phyloP scores from a whole-genome alignment of 352 stramenopile species.

The Globisporangium alternatum region DNA sequence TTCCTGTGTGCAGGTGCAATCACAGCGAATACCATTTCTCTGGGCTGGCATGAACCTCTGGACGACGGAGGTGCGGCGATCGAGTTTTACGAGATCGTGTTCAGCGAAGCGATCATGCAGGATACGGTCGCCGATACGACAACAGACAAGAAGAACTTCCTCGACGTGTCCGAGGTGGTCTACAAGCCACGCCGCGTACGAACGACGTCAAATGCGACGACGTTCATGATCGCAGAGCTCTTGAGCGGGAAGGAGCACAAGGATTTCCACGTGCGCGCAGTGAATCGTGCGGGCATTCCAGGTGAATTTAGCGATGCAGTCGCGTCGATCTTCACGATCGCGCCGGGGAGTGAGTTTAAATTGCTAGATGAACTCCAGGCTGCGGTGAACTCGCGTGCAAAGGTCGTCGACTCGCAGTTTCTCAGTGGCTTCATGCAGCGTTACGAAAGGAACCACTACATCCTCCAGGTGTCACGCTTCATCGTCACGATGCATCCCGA shows the following conservation, averaged over 20 bases:
- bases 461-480: conserved; percentile 58
- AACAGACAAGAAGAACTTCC: conserved; percentile 30
- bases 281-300: conserved; percentile 54
- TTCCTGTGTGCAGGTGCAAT: conserved; percentile 49
- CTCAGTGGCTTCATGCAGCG: conserved; percentile 82
- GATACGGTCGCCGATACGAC: conserved; percentile 28
- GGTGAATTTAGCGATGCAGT: conserved; percentile 47
- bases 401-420: conserved; percentile 71
- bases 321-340: conserved; percentile 60
- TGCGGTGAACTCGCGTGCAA: conserved; percentile 67
- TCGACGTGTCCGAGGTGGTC: conserved; percentile 55
- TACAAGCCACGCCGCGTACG: conserved; percentile 55
- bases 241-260: conserved; percentile 66
- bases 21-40: conserved; percentile 58
- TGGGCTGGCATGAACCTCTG: conserved; percentile 59
- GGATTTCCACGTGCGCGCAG: conserved; percentile 57
- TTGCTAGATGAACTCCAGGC: conserved; percentile 76
- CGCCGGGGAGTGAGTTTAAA: conserved; percentile 58
- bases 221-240: conserved; percentile 41
- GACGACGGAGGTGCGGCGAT: conserved; percentile 57
- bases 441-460: conserved; percentile 70
- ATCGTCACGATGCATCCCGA: conserved; percentile 57
- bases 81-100: conserved; percentile 66
- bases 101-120: conserved; percentile 57
- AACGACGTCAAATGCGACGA: conserved; percentile 35